phyloP scores from a whole-genome alignment of 179 eudicot species.

The Amaranthus tricolor region DNA sequence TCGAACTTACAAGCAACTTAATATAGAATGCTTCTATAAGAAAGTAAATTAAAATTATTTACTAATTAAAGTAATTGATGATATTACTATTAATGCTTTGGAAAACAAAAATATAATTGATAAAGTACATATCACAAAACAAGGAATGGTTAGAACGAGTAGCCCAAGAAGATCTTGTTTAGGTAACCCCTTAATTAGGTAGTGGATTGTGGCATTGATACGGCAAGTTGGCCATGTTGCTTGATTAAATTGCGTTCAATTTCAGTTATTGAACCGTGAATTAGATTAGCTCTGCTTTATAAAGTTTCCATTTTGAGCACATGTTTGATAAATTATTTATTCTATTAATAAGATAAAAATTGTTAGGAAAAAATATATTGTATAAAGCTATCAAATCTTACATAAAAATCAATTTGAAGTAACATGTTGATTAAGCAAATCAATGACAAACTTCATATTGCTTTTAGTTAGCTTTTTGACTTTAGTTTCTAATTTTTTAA shows the following conservation, averaged over 20 bases:
- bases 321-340: not conserved
- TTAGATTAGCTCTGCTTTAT: not conserved
- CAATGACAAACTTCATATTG: no score
- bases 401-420: no score
- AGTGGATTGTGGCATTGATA: conserved; percentile 17
- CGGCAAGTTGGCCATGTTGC: conserved; percentile 22
- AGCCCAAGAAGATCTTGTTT: conserved; percentile 27
- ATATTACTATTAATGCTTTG: conserved; percentile 8
- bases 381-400: no score
- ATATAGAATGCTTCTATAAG: conserved; percentile 1
- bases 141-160: conserved; percentile 15
- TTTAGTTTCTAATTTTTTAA: no score
- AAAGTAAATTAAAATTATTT: not conserved
- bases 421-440: no score
- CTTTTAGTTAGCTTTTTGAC: no score
- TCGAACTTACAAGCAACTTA: conserved; percentile 17
- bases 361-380: no score
- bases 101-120: not conserved
- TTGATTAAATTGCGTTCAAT: conserved; percentile 9
- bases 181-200: not conserved
- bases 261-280: not conserved
- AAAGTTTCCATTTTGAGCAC: not conserved
- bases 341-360: no score
- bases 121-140: not conserved
- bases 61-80: conserved; percentile 13